Evolutionary conservation across 805 yeast species (phyloP).

Genomic region (Lipomyces lipofer): DNA sequence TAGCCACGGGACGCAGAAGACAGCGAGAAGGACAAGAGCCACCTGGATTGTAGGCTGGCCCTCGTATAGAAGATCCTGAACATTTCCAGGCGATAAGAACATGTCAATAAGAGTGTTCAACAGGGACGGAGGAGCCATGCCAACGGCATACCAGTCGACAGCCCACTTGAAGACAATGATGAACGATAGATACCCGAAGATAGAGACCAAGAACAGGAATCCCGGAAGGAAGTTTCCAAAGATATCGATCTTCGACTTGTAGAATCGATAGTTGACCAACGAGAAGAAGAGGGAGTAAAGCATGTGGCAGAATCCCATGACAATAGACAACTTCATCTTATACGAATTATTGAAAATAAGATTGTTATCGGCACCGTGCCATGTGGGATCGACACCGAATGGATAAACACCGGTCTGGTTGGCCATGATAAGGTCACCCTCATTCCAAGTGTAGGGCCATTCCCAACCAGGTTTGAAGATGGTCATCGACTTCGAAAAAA

Average conservation of each 20-base stretch:
- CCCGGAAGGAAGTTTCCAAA: constrained; percentile 95
- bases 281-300: constrained; percentile 84
- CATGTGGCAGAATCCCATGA: constrained; percentile 96
- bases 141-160: constrained; percentile 81
- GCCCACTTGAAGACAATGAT: constrained; percentile 92
- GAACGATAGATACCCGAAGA: constrained; percentile 87
- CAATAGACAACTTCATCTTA: constrained; percentile 93
- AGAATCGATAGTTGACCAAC: constrained; percentile 71
- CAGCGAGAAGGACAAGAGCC: constrained; percentile 68
- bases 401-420: constrained; percentile 67
- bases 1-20: constrained; percentile 90
- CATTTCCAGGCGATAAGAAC: constrained; percentile 90
- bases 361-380: constrained; percentile 97
- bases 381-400: constrained; percentile 86
- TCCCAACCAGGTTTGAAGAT: constrained; percentile 88
- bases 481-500: constrained; percentile 88
- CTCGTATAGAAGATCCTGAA: constrained; percentile 74
- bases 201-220: constrained; percentile 89
- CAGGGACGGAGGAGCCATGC: constrained; percentile 84
- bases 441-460: constrained; percentile 77
- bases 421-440: constrained; percentile 71
- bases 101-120: constrained; percentile 92
- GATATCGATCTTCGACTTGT: constrained; percentile 72
- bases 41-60: constrained; percentile 82
- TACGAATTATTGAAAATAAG: constrained; percentile 89